Conservation (phyloP, 768 basidiomycete genomes). For the Amyloporia xantha region DNA sequence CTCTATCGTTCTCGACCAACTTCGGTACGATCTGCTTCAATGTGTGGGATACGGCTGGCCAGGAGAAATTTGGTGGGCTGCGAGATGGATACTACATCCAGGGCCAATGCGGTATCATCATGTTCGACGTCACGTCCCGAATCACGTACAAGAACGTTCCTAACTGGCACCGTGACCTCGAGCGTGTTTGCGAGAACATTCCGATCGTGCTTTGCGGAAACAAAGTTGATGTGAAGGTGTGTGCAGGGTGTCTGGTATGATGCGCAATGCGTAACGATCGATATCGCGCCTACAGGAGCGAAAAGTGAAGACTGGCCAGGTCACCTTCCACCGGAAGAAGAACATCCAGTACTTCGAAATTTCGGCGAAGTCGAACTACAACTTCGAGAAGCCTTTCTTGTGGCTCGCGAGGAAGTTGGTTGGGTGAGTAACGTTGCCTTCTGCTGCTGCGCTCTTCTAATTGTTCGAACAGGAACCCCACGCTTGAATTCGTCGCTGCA, state of each 20-base stretch:
- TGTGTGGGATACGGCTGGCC: conserved; percentile 99
- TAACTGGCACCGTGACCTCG: conserved; percentile 99
- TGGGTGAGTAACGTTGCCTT: conserved; percentile 50
- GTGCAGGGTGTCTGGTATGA: not conserved
- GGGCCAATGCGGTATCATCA: conserved; percentile 99
- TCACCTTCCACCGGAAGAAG: conserved; percentile 99
- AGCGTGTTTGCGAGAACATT: conserved; percentile 99
- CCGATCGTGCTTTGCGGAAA: conserved; percentile 99
- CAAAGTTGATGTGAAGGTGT: conserved; percentile 98
- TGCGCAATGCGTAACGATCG: not conserved
- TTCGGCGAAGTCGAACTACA: conserved; percentile 99
- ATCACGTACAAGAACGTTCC: conserved; percentile 99
- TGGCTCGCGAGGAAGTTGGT: conserved; percentile 98
- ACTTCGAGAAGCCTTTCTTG: conserved; percentile 99
- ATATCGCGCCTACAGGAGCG: conserved; percentile 63
- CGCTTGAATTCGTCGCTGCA: conserved; percentile 93
- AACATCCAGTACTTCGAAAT: conserved; percentile 99
- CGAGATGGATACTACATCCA: conserved; percentile 96
- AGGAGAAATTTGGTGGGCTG: conserved; percentile 99
- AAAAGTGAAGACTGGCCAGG: conserved; percentile 97
- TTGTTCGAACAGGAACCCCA: conserved; percentile 52
- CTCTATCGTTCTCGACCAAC: conserved; percentile 93
- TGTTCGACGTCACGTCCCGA: conserved; percentile 99
- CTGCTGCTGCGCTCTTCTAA: not conserved
- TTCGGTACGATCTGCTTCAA: conserved; percentile 99